Conservation (phyloP, 2,329 filamentous ascomycete genomes). For the Colletotrichum sp. region DNA sequence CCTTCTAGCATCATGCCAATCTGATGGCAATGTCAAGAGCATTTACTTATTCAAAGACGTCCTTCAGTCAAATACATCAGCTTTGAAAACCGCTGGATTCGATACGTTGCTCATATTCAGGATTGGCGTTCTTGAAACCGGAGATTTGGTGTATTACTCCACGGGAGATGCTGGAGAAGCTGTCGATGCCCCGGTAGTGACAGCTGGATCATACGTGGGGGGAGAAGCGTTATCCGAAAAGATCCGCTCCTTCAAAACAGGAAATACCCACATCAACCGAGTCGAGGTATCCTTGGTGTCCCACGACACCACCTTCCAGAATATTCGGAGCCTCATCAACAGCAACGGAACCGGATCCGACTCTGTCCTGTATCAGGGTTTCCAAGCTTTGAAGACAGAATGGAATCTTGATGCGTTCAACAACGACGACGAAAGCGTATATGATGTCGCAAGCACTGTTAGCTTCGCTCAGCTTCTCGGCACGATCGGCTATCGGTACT, state of each 20-base stretch:
- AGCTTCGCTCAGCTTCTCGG: conserved; percentile 47
- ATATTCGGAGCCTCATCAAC: conserved; percentile 43
- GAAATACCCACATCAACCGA: conserved; percentile 36
- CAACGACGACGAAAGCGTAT: conserved; percentile 50
- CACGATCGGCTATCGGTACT: conserved; percentile 45
- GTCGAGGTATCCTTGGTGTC: conserved; percentile 50
- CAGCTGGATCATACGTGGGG: conserved; percentile 48
- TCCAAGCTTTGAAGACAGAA: conserved; percentile 41
- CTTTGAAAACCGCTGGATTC: conserved; percentile 46
- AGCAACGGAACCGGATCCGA: conserved; percentile 35
- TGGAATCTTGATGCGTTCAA: conserved; percentile 52
- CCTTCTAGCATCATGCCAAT: not conserved
- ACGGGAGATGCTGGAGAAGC: conserved; percentile 42
- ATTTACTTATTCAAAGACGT: conserved; percentile 50
- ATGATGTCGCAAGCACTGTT: conserved; percentile 46
- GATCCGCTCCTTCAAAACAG: conserved; percentile 40
- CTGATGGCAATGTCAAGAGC: not conserved
- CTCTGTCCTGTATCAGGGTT: conserved; percentile 44
- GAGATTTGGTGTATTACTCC: conserved; percentile 51
- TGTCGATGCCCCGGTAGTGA: conserved; percentile 34
- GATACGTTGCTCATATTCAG: conserved; percentile 49
- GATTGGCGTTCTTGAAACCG: conserved; percentile 45
- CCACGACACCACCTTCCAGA: conserved; percentile 26
- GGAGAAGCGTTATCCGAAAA: conserved; percentile 53
- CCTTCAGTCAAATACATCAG: conserved; percentile 46